phyloP scores from a whole-genome alignment of 139 green algal genomes.

The Marvania coccoides region DNA sequence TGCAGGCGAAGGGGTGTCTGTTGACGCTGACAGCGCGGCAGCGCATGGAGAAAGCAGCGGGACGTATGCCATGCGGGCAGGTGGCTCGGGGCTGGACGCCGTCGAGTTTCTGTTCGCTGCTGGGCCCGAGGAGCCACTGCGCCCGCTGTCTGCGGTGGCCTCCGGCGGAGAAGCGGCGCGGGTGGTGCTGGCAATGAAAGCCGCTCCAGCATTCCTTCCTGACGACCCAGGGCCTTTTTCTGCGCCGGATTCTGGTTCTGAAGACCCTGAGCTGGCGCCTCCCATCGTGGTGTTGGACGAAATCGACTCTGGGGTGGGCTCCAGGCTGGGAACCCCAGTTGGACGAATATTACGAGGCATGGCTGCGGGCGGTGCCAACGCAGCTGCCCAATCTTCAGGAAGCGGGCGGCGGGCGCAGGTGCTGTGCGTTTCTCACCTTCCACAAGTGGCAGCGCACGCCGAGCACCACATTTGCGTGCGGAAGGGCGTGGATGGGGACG shows the following conservation, averaged over 20 bases:
- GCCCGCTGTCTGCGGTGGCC: conserved; percentile 55
- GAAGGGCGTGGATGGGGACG: conserved; percentile 27
- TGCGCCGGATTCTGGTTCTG: background rate
- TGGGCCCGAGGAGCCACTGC: conserved; percentile 64
- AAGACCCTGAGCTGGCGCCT: background rate
- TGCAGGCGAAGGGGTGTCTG: background rate
- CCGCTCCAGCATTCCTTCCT: conserved; percentile 37
- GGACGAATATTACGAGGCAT: conserved; percentile 59
- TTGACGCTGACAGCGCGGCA: background rate
- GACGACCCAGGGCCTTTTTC: no score
- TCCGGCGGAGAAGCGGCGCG: conserved; percentile 70
- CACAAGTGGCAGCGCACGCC: conserved; percentile 72
- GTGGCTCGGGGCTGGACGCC: conserved; percentile 2
- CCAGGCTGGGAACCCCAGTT: conserved; percentile 51
- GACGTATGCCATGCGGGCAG: conserved; percentile 2
- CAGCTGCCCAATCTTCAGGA: background rate
- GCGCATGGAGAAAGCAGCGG: background rate
- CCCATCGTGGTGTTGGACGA: conserved; percentile 76
- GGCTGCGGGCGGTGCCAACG: background rate
- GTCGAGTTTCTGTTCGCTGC: conserved; percentile 67
- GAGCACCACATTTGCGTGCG: conserved; percentile 56
- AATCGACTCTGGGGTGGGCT: conserved; percentile 65
- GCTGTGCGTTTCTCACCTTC: conserved; percentile 73
- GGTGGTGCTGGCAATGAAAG: conserved; percentile 80
- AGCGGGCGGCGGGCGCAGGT: conserved; percentile 42